phyloP scores from a whole-genome alignment of 257 asterid genomes.

The Gentiana macrophylla region DNA sequence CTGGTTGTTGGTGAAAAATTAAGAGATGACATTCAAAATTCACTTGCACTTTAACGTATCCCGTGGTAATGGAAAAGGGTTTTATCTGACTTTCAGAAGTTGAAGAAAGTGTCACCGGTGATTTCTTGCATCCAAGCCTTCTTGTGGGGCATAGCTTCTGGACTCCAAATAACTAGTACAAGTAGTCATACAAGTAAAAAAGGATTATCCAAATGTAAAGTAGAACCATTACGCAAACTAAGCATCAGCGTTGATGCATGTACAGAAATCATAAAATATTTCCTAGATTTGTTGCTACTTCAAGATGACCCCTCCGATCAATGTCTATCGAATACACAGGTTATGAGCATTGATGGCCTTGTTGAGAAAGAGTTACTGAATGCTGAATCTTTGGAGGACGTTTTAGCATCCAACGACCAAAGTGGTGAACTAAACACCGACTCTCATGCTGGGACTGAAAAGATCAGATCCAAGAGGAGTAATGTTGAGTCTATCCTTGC shows the following conservation, averaged over 20 bases:
- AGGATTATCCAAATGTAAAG: constrained; percentile 25
- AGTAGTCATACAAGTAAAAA: constrained; percentile 20
- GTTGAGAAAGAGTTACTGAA: constrained; percentile 17
- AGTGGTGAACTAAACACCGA: constrained; percentile 12
- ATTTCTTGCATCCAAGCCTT: constrained; percentile 66
- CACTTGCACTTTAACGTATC: constrained; percentile 21
- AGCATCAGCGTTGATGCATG: constrained; percentile 32
- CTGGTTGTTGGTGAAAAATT: constrained; percentile 18
- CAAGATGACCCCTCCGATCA: constrained; percentile 27
- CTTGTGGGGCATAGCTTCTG: constrained; percentile 60
- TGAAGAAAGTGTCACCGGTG: constrained; percentile 39
- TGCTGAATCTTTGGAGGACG: constrained; percentile 11
- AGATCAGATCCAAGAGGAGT: constrained; percentile 14
- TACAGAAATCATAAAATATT: constrained; percentile 26
- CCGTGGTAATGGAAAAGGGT: constrained; percentile 21
- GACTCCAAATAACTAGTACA: constrained; percentile 24
- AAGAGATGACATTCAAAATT: constrained; percentile 32
- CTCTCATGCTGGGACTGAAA: constrained; percentile 17
- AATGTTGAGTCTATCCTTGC: constrained; percentile 44
- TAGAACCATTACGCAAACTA: constrained; percentile 31
- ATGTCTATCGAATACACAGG: constrained; percentile 10
- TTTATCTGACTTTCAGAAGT: constrained; percentile 24
- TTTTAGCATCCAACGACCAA: constrained; percentile 11
- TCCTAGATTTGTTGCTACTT: constrained; percentile 36
- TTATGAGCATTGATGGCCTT: constrained; percentile 16